phyloP scores from a whole-genome alignment of 2,329 filamentous ascomycete genomes.

The Didymella keratinophila region DNA sequence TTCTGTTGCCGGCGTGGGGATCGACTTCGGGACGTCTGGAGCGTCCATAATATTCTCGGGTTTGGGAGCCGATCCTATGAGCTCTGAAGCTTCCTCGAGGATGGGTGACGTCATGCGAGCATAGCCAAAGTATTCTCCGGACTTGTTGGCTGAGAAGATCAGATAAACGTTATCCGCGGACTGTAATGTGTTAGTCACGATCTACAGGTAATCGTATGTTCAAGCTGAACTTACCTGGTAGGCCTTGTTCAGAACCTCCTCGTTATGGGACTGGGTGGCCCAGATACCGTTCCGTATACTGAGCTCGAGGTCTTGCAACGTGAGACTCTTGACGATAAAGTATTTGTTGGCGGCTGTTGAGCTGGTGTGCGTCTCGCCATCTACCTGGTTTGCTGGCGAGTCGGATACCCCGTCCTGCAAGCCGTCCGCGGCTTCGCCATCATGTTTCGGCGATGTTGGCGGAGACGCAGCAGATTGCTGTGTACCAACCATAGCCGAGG shows the following conservation, averaged over 20 bases:
- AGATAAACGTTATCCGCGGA: constrained; percentile 84
- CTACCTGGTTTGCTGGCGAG: constrained; percentile 19
- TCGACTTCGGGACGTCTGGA: constrained; percentile 77
- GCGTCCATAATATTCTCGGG: constrained; percentile 63
- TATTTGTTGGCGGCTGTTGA: constrained; percentile 72
- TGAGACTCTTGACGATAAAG: constrained; percentile 93
- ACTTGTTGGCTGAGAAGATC: constrained; percentile 96
- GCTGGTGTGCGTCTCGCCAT: constrained; percentile 21
- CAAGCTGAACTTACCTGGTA: constrained; percentile 68
- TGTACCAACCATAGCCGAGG: constrained; percentile 55
- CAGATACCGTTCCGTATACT: constrained; percentile 89
- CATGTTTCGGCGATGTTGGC: constrained; percentile 35
- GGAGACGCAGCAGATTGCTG: constrained; percentile 37
- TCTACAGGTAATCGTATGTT: too few species aligned
- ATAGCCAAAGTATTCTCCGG: constrained; percentile 95
- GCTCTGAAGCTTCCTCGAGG: constrained; percentile 69
- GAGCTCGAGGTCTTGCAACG: constrained; percentile 85
- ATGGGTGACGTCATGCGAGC: constrained; percentile 89
- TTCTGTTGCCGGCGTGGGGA: constrained; percentile 78
- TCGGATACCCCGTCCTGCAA: constrained; percentile 22
- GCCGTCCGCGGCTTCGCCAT: constrained; percentile 21
- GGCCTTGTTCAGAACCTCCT: constrained; percentile 80
- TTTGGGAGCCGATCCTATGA: constrained; percentile 64
- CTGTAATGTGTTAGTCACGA: constrained; percentile 56
- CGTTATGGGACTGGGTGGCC: constrained; percentile 95